These are phyloP conservation scores for Aspergillus luchuensis DNA, from an alignment of 2,329 filamentous ascomycete species.

Conservation along the genomic window DNA sequence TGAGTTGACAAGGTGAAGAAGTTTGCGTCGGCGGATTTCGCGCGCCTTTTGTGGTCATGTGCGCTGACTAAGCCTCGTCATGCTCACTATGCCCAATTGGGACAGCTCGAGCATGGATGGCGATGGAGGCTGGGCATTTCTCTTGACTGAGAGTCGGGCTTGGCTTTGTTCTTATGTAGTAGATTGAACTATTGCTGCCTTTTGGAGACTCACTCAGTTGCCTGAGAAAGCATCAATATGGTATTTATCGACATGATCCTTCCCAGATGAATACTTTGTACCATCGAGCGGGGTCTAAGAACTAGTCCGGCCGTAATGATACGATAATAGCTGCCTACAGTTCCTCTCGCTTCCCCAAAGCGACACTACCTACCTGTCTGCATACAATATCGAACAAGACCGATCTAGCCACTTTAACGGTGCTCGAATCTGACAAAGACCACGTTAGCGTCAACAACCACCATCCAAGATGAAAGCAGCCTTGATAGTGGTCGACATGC, in stretches of 20 bases:
- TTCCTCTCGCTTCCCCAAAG: background rate
- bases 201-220: no score
- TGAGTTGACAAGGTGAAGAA: conserved; percentile 25
- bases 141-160: background rate
- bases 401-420: background rate
- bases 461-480: conserved; percentile 47
- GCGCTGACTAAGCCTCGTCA: conserved; percentile 19
- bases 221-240: background rate
- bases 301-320: background rate
- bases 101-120: background rate
- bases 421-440: no score
- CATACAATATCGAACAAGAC: background rate
- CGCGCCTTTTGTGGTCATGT: conserved; percentile 20
- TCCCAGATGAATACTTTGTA: background rate
- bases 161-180: background rate
- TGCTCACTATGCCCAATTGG: conserved; percentile 2
- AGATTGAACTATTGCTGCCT: no score
- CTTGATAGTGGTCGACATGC: conserved; percentile 80
- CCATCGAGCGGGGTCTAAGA: conserved; percentile 1
- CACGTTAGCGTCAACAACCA: background rate
- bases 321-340: background rate
- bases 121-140: background rate
- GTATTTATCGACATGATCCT: background rate
- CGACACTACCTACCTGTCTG: background rate
- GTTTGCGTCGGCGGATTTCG: conserved; percentile 15